Base-by-base conservation (phyloP, 495 filamentous ascomycete genomes). In the Evernia prunastri region DNA sequence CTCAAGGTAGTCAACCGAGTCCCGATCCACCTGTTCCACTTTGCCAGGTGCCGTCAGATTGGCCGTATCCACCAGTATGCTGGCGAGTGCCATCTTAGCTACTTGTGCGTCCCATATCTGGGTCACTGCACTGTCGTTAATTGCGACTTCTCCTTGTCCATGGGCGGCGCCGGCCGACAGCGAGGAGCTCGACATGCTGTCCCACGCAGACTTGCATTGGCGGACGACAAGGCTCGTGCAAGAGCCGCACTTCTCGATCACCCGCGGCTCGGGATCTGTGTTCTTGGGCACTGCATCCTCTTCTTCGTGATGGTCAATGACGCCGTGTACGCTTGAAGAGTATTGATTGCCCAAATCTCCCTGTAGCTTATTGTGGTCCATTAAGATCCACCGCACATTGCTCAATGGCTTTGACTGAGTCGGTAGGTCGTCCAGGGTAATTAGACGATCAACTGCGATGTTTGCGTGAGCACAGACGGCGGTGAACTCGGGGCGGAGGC, bases 241-340 rank as follows among this genome's bases (percentile, higher is more conserved):
- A 66, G 89, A 94, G 1, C 92, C 89, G 4, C 75, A 76, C 56
- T 82, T 86, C 51, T 84, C 76, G 18, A 97, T 81, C 1, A 92
- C 75, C 13, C 87, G 77, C 4, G 88, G 87, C 29, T 81, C 74
- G 12, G 66, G 71, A 5, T 63, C 70, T 0, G 72, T 72, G 33
- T 77, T 72, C 9, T 73, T 54, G 0, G 87, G 82, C 0, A 95
- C 77, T 27, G 76, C 78, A 40, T 77, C 67, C 70, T 98, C 94
- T 68, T 98, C 90, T 0, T 83, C 85, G 71, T 97, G 95, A 74
- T 98, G 94, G 72, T 98, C 94, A 53, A 98, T 87, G 63, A 89
- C 90, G n/a, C 88, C 94, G 10, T 82, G 70, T 1, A 93, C 80
- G 9, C 76, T 71, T 33, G 68, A 66, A 23, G 71, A 64, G 25